Evolutionary conservation across 768 basidiomycete genomes (phyloP), one percentile per base, ranked within the genome.

Genomic region (Naematelia encephala): DNA sequence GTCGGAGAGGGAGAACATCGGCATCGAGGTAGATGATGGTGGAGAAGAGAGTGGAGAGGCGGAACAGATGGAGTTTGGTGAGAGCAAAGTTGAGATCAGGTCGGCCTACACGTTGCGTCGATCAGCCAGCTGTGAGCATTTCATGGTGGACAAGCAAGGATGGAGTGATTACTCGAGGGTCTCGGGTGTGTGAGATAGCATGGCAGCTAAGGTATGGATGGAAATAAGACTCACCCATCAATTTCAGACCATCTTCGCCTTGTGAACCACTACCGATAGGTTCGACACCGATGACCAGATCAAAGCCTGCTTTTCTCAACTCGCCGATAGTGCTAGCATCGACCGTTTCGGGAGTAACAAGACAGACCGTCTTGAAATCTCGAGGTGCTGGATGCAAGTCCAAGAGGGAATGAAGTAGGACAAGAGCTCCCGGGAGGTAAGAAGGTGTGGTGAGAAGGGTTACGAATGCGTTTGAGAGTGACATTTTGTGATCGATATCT

Each of bases 11-110:
- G 8, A 78, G 67, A 23, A 76, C 73, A 59, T 78, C 78, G 49
- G 78, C 78, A 57, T 50, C 88, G 84, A 75, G 69, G 58, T 77
- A 77, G 55, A 77, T 69, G 43, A 76, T 23, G 16, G 72, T 74
- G 29, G 63, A 65, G 64, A 72, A 77, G 53, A 74, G 67, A 27
- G 69, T 45, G 39, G 55, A 44, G 62, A 99, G 85, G 61, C 96
- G 91, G 75, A 98, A 97, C 64, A 89, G 83, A 78, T 99, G 96
- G 57, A 99, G 81, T 78, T 99, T 99, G 59, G 96, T 97, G 78
- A 98, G 85, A 78, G 93, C 91, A 61, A 89, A 86, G 73, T 86
- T 84, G 59, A 99, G 86, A 80, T 99, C 94, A 25, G 86, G 90
- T 59, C 96, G 92, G 71, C 96, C 94, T 98, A n/a, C n/a, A n/a